Evolutionary conservation across 176 grass and related monocot genomes (phyloP).

Genomic region (bread wheat (Triticum aestivum)): DNA sequence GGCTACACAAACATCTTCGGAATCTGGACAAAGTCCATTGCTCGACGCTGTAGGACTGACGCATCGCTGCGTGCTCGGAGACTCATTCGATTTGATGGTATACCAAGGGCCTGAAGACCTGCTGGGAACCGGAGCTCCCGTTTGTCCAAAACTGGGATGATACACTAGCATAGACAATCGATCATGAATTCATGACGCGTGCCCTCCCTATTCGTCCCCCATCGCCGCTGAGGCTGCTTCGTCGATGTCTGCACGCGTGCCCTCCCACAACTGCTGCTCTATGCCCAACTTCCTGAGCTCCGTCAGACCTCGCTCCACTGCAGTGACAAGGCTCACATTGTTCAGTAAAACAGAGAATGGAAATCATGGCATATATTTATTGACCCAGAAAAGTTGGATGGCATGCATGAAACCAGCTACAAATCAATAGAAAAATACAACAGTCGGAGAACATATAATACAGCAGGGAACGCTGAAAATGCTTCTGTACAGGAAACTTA

Average conservation of each 20-base stretch:
- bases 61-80: not conserved
- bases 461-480: not conserved
- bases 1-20: constrained; percentile 32
- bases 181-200: constrained; percentile 3
- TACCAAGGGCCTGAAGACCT: constrained; percentile 11
- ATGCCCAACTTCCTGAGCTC: constrained; percentile 85
- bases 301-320: constrained; percentile 95
- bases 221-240: constrained; percentile 43
- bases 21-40: constrained; percentile 32
- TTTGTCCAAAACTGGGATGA: constrained; percentile 43
- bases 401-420: not conserved
- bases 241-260: constrained; percentile 74
- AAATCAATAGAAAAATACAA: not conserved
- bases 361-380: not conserved
- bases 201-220: constrained; percentile 52
- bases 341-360: constrained; percentile 6
- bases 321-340: constrained; percentile 23
- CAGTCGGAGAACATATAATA: not conserved
- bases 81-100: not conserved
- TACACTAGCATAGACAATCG: not conserved
- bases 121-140: constrained; percentile 27
- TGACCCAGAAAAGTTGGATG: not conserved
- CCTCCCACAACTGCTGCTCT: constrained; percentile 89
- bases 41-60: not conserved
- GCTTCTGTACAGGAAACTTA: not conserved